Evolutionary conservation across 2,329 filamentous ascomycete genomes (phyloP), one percentile per base, ranked within the genome.

Genomic region (Phaeophleospora eucalypticola): DNA sequence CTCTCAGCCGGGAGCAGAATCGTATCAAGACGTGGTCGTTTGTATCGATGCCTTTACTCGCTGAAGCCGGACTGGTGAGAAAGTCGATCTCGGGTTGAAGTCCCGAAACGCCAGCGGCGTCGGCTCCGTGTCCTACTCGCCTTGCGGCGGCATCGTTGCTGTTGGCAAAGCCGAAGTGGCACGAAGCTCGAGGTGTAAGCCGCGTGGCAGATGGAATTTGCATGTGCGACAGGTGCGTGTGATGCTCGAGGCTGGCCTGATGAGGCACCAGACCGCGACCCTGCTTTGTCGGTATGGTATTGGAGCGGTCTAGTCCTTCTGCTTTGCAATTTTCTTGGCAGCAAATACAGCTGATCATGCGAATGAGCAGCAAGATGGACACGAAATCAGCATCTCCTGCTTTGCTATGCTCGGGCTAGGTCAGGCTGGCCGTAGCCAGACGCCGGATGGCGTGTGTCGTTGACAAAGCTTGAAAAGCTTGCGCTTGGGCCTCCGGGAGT

Each of bases 381-480:
- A n/a, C n/a, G n/a, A n/a, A n/a, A n/a, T n/a, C n/a, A n/a, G n/a
- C n/a, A n/a, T n/a, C n/a, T n/a, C n/a, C n/a, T n/a, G n/a, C n/a
- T n/a, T n/a, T n/a, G n/a, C n/a, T n/a, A n/a, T n/a, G 17, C 37
- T 37, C 18, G 17, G 15, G 27, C 35, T 21, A 35, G 27, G 24
- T 27, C 39, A 18, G 18, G 45, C 35, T 38, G 29, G 36, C 21
- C 35, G 29, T 39, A 40, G 37, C 17, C 48, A 37, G 39, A 37
- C 32, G 33, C 43, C 18, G 12, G 15, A 50, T 50, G 29, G 48
- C 35, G 43, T 51, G 36, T 34, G 36, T 40, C 15, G 35, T 27
- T 21, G 33, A 36, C 36, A 41, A 47, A 44, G 27, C 45, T 51
- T 36, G 36, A 36, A 45, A 36, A 51, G 48, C 44, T 51, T 43